These are phyloP conservation scores for Arachnopeziza araneosa DNA, from an alignment of 2,329 filamentous ascomycete genomes.

Conservation along the genomic window DNA sequence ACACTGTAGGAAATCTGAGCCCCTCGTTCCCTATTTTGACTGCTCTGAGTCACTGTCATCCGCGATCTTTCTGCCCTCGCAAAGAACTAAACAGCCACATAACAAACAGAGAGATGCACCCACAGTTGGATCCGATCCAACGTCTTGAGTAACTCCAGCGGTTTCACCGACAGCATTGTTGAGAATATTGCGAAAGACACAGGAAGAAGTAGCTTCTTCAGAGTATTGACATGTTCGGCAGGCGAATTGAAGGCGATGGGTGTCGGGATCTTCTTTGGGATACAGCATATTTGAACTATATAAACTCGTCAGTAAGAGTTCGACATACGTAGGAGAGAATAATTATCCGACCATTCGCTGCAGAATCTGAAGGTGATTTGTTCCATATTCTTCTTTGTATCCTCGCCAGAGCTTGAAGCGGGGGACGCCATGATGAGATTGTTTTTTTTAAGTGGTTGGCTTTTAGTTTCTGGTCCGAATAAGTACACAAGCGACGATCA, in stretches of 20 bases:
- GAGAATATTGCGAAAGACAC: constrained; percentile 92
- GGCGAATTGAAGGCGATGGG: constrained; percentile 84
- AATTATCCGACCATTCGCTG: constrained; percentile 96
- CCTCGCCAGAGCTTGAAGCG: constrained; percentile 41
- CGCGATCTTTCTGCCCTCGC: constrained; percentile 25
- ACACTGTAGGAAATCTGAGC: neutral
- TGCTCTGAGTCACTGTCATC: neutral
- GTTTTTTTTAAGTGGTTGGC: neutral
- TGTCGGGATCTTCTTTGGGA: constrained; percentile 85
- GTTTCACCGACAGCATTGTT: constrained; percentile 90
- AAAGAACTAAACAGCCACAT: constrained; percentile 42
- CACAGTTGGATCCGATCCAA: constrained; percentile 97
- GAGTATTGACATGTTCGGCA: constrained; percentile 94
- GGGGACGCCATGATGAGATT: constrained; percentile 49
- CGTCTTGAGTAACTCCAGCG: constrained; percentile 94
- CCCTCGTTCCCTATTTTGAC: constrained; percentile 3
- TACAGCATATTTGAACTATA: constrained; percentile 90
- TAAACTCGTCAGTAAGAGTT: constrained; percentile 16
- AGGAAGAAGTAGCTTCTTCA: constrained; percentile 79
- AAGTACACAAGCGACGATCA: no score
- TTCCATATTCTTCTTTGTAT: constrained; percentile 47
- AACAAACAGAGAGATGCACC: constrained; percentile 52
- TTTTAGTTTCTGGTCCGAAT: neutral
- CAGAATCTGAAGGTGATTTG: constrained; percentile 98
- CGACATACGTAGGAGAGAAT: constrained; percentile 16